A percentile compares a stretch with the other conserved stretches of the same genome.
Evolutionary conservation across 1,284 basidiomycete species (phyloP).

Genomic region (Thelephora terrestris): DNA sequence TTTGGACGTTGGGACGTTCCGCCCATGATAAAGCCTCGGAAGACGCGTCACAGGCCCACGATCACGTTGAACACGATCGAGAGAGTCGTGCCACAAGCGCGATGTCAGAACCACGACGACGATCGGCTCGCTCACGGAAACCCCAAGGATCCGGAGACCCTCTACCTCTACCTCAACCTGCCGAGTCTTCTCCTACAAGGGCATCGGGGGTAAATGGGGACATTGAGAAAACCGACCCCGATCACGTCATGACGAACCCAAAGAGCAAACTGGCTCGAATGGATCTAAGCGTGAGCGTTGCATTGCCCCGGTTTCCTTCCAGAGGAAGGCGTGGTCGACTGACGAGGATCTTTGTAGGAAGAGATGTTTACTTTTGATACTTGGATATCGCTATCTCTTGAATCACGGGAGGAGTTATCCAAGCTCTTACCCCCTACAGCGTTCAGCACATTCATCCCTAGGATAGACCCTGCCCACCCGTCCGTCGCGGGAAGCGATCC

Average conservation of each 20-base stretch:
- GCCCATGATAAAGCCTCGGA: too few relatives aligned
- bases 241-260: slow-evolving; percentile 33
- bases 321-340: background rate
- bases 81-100: too few relatives aligned
- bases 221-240: slow-evolving; percentile 4
- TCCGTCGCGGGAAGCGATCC: slow-evolving; percentile 16
- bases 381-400: slow-evolving; percentile 38
- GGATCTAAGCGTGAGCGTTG: slow-evolving; percentile 40
- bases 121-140: too few relatives aligned
- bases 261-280: slow-evolving; percentile 41
- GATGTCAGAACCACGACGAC: too few relatives aligned
- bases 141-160: too few relatives aligned
- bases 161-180: too few relatives aligned
- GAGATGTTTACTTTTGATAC: slow-evolving; percentile 39
- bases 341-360: slow-evolving; percentile 19
- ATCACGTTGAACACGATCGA: too few relatives aligned
- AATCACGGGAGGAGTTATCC: slow-evolving; percentile 30
- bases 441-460: slow-evolving; percentile 28
- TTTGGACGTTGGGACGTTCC: too few relatives aligned
- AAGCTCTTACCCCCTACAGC: slow-evolving; percentile 41
- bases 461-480: slow-evolving; percentile 33
- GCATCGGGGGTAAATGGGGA: too few relatives aligned
- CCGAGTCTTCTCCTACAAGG: too few relatives aligned
- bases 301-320: background rate
- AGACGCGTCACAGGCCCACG: too few relatives aligned